These are phyloP conservation scores for Rhazya stricta DNA, from an alignment of 257 asterid genomes.

Conservation along the genomic window DNA sequence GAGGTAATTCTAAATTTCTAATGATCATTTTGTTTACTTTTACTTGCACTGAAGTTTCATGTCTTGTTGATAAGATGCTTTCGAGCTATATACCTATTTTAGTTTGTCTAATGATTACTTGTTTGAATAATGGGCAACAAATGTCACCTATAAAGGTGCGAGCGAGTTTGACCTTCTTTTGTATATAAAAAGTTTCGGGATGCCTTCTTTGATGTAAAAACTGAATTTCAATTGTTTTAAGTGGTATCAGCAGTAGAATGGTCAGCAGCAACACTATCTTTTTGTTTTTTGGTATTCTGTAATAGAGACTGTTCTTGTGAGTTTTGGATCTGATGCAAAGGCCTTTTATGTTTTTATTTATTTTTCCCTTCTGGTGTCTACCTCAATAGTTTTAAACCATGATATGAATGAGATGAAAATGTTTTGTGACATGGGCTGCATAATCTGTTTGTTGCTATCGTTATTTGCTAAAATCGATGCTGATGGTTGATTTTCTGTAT, in stretches of 20 bases:
- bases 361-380: no score
- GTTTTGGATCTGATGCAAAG: background rate
- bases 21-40: background rate
- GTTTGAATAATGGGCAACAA: background rate
- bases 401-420: background rate
- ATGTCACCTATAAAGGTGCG: background rate
- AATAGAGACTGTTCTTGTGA: background rate
- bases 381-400: no score
- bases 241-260: background rate
- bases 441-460: no score
- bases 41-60: background rate
- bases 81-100: no score
- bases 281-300: background rate
- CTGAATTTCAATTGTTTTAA: background rate
- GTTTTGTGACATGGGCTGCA: no score
- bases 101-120: background rate
- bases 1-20: conserved; percentile 65
- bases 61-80: background rate
- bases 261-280: background rate
- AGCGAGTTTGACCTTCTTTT: background rate
- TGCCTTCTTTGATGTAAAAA: background rate
- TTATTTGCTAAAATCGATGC: no score
- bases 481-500: background rate
- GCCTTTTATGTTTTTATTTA: no score
- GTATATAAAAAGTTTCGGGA: background rate